phyloP scores from a whole-genome alignment of 2,329 filamentous ascomycete genomes.

The Cytospora chrysosperma region DNA sequence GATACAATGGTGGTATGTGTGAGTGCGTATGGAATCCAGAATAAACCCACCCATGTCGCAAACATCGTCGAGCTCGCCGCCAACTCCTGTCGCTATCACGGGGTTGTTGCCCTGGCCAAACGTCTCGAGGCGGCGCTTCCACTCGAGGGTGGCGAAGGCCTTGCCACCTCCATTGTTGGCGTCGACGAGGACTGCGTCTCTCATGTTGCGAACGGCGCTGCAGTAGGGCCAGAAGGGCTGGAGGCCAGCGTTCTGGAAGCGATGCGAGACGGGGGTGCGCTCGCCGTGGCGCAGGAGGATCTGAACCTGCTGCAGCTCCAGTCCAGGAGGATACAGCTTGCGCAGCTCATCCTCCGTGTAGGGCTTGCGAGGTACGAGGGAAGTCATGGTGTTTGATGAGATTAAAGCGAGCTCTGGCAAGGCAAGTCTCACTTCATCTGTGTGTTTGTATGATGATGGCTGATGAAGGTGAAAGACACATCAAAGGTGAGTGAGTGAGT shows the following conservation, averaged over 20 bases:
- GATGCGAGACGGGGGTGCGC: conserved; percentile 81
- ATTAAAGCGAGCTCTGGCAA: not conserved
- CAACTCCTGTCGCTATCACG: conserved; percentile 64
- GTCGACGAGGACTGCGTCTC: conserved; percentile 48
- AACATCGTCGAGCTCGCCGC: conserved; percentile 71
- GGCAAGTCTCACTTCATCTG: not conserved
- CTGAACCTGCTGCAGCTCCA: conserved; percentile 88
- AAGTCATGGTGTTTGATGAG: conserved; percentile 65
- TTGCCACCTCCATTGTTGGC: conserved; percentile 33
- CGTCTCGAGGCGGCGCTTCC: conserved; percentile 76
- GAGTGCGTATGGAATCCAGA: not conserved
- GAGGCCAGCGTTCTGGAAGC: conserved; percentile 79
- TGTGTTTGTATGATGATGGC: not conserved
- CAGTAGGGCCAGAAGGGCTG: conserved; percentile 86
- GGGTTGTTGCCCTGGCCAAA: conserved; percentile 73
- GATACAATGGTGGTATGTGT: too few relatives aligned
- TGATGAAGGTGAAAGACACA: not conserved
- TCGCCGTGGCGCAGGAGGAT: conserved; percentile 78
- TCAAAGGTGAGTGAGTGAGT: not conserved
- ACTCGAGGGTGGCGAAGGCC: conserved; percentile 50
- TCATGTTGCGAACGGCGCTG: conserved; percentile 69
- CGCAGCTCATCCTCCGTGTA: conserved; percentile 81
- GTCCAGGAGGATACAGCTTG: conserved; percentile 73
- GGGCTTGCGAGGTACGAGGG: conserved; percentile 68
- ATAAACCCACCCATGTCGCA: conserved; percentile 60